Evolutionary conservation across 2,329 filamentous ascomycete genomes (phyloP).

Genomic region (Emericellopsis atlantica): DNA sequence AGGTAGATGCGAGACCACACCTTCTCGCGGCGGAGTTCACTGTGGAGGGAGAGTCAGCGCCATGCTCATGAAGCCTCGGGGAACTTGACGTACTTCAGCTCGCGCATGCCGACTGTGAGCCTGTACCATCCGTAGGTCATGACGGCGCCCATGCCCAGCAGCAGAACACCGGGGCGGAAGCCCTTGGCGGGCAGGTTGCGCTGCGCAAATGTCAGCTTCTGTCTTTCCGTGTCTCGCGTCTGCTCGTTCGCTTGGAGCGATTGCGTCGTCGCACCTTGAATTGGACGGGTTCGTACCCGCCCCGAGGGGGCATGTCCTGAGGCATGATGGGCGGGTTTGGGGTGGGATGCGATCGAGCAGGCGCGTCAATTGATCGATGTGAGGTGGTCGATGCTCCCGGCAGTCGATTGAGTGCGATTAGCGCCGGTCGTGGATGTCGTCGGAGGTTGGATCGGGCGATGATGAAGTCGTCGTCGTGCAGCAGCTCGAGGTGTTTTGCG

Average conservation of each 20-base stretch:
- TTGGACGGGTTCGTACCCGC: constrained; percentile 93
- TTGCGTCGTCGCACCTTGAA: constrained; percentile 61
- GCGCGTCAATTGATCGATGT: background rate
- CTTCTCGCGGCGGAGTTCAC: constrained; percentile 91
- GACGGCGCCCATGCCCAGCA: constrained; percentile 62
- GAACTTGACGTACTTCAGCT: constrained; percentile 63
- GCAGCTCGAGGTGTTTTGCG: too few species aligned
- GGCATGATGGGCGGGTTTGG: constrained; percentile 52
- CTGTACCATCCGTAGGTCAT: constrained; percentile 82
- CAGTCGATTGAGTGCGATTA: too few species aligned
- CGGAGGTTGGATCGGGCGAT: too few species aligned
- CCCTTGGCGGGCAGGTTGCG: constrained; percentile 87
- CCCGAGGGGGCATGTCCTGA: constrained; percentile 92
- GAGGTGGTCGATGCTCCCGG: too few species aligned
- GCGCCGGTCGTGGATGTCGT: background rate
- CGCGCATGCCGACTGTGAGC: constrained; percentile 28
- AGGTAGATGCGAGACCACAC: constrained; percentile 96
- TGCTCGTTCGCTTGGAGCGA: background rate
- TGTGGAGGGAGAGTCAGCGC: constrained; percentile 20
- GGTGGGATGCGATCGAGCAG: constrained; percentile 4
- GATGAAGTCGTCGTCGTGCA: too few species aligned
- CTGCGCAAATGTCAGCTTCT: constrained; percentile 24
- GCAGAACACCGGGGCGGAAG: constrained; percentile 71
- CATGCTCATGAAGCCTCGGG: background rate
- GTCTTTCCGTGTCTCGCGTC: background rate